Evolutionary conservation across 129 eudicot species (phyloP).

Genomic region (Centaurea solstitialis): DNA sequence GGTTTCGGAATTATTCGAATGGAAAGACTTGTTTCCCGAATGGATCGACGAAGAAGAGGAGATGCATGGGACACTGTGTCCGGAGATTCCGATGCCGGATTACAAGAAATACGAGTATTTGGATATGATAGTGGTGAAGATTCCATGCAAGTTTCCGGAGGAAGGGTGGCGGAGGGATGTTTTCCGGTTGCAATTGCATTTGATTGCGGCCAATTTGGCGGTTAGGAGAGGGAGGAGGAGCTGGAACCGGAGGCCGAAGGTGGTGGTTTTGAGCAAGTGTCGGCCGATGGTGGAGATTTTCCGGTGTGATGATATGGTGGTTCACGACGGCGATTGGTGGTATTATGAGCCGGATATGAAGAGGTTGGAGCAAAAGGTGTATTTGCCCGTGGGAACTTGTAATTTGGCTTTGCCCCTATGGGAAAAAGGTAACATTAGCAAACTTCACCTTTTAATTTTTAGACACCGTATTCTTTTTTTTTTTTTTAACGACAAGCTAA

Average conservation of each 20-base stretch:
- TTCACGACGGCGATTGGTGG: conserved; percentile 87
- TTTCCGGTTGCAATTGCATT: conserved; percentile 72
- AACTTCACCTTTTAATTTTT: no score
- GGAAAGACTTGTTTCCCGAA: conserved; percentile 87
- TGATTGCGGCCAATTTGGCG: conserved; percentile 68
- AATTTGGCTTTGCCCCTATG: conserved; percentile 78
- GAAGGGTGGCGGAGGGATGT: conserved; percentile 83
- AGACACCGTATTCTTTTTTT: no score
- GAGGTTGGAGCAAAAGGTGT: conserved; percentile 62
- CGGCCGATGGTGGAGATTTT: conserved; percentile 89
- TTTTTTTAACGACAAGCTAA: no score
- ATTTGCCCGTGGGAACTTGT: conserved; percentile 86
- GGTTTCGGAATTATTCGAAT: conserved; percentile 61
- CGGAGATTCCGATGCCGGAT: conserved; percentile 81
- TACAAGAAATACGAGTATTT: conserved; percentile 43
- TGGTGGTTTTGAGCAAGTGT: conserved; percentile 76
- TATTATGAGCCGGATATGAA: conserved; percentile 51
- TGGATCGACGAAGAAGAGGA: conserved; percentile 99
- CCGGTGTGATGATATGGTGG: conserved; percentile 70
- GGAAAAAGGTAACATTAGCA: conserved; percentile 68
- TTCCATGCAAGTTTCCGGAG: conserved; percentile 62
- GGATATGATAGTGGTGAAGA: conserved; percentile 76
- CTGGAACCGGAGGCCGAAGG: conserved; percentile 55
- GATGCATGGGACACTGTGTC: conserved; percentile 64
- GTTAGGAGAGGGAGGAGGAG: conserved; percentile 61